Conservation (phyloP, 192 early-diverging fungal species). For the Backusella sp. region DNA sequence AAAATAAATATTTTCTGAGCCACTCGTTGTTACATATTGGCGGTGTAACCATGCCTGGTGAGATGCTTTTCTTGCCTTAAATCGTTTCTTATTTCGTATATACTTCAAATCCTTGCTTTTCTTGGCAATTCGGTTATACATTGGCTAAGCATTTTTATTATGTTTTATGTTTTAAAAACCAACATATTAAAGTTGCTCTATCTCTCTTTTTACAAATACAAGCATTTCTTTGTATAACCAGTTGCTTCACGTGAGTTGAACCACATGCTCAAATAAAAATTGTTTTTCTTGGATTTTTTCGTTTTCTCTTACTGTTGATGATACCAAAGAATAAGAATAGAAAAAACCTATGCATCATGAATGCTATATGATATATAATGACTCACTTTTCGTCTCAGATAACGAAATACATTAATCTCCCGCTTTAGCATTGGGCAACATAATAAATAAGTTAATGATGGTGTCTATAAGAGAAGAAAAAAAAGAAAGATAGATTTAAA, state of each 20-base stretch:
- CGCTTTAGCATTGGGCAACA: not conserved
- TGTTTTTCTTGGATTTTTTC: no score
- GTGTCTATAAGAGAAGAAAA: not conserved
- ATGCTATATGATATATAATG: not conserved
- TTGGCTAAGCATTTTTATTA: not conserved
- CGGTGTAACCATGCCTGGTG: not conserved
- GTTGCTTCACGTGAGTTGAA: not conserved
- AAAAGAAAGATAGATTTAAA: not conserved
- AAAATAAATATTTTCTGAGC: slow-evolving; percentile 6
- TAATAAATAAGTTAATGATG: not conserved
- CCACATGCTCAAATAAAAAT: not conserved
- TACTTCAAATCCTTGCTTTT: not conserved
- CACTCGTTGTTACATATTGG: not conserved
- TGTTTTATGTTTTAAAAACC: not conserved
- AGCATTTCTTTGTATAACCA: slow-evolving; percentile 1
- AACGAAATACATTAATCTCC: not conserved
- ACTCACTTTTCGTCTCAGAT: not conserved
- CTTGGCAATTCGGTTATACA: not conserved
- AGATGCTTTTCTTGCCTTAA: not conserved
- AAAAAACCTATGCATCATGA: no score
- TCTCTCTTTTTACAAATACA: not conserved
- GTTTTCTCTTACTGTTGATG: no score
- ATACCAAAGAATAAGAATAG: no score
- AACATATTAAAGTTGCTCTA: not conserved
- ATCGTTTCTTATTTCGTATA: not conserved